Evolutionary conservation across 2,329 filamentous ascomycete species (phyloP).

Genomic region (Pleoardoris graminearum): DNA sequence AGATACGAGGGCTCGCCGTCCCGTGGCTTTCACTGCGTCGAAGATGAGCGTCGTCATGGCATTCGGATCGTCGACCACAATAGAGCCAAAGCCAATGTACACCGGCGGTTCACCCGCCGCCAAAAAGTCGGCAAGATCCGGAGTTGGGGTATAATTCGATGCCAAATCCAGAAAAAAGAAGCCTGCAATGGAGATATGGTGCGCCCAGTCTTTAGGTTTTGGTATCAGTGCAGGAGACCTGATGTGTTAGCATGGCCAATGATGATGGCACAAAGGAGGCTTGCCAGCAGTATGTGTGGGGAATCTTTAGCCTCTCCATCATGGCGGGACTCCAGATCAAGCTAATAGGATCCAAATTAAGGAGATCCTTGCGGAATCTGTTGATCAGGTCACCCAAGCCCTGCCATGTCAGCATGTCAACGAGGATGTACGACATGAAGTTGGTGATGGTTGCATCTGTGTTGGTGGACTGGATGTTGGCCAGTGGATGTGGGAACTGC

Average conservation of each 20-base stretch:
- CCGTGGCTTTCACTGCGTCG: constrained; percentile 55
- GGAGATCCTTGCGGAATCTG: constrained; percentile 72
- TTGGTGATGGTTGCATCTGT: constrained; percentile 78
- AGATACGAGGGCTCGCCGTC: constrained; percentile 78
- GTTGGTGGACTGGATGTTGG: constrained; percentile 76
- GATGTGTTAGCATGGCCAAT: constrained; percentile 12
- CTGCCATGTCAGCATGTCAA: constrained; percentile 94
- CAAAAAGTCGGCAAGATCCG: constrained; percentile 46
- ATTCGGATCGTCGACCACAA: constrained; percentile 49
- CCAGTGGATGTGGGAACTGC: constrained; percentile 82
- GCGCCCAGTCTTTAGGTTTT: constrained; percentile 52
- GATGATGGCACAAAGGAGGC: too few relatives aligned
- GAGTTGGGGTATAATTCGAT: constrained; percentile 44
- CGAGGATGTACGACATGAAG: constrained; percentile 79
- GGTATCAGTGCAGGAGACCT: constrained; percentile 49
- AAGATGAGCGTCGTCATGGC: constrained; percentile 48
- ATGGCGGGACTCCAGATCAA: constrained; percentile 82
- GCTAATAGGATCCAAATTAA: constrained; percentile 77
- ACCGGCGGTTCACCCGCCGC: constrained; percentile 46
- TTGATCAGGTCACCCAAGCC: constrained; percentile 91
- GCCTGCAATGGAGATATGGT: constrained; percentile 46
- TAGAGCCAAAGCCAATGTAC: constrained; percentile 49
- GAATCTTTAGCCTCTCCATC: constrained; percentile 73
- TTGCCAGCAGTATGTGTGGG: constrained; percentile 90
- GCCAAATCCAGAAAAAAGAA: constrained; percentile 48